Evolutionary conservation across 805 yeast genomes (phyloP).

Genomic region (Starmerella gropengiesseri): DNA sequence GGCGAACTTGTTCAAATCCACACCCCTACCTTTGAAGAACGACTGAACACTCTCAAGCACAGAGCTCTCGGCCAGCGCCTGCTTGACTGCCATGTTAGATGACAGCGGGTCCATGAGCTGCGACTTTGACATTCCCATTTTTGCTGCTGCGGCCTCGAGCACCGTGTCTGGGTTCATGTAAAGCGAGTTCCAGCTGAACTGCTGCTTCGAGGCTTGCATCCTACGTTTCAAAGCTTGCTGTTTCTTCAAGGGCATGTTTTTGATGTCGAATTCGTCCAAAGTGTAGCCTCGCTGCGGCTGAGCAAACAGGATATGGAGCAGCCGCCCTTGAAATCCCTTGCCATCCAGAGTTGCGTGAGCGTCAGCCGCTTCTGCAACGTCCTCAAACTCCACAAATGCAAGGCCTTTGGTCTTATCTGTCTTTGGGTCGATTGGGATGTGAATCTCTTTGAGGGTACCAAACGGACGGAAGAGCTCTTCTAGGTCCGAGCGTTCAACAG

Average conservation of each 20-base stretch:
- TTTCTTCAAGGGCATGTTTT: conserved; percentile 83
- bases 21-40: conserved; percentile 75
- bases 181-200: conserved; percentile 91
- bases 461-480: conserved; percentile 48
- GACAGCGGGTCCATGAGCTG: conserved; percentile 81
- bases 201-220: conserved; percentile 71
- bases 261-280: conserved; percentile 81
- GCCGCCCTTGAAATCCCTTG: conserved; percentile 85
- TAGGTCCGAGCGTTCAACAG: conserved; percentile 73
- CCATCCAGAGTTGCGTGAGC: conserved; percentile 73
- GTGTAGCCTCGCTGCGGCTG: conserved; percentile 70
- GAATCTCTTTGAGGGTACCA: conserved; percentile 79
- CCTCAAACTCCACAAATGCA: conserved; percentile 68
- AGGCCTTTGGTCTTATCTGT: conserved; percentile 88
- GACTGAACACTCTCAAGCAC: conserved; percentile 83
- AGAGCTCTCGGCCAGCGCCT: conserved; percentile 94
- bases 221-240: conserved; percentile 77
- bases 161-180: conserved; percentile 89
- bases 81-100: conserved; percentile 83
- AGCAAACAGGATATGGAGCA: conserved; percentile 80
- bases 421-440: conserved; percentile 81
- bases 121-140: conserved; percentile 71
- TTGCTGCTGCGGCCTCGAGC: conserved; percentile 73
- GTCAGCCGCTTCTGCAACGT: conserved; percentile 57
- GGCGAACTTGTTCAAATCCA: conserved; percentile 64